These are phyloP conservation scores for Nitzschia palea DNA, from an alignment of 108 stramenopile species.

Conservation along the genomic window DNA sequence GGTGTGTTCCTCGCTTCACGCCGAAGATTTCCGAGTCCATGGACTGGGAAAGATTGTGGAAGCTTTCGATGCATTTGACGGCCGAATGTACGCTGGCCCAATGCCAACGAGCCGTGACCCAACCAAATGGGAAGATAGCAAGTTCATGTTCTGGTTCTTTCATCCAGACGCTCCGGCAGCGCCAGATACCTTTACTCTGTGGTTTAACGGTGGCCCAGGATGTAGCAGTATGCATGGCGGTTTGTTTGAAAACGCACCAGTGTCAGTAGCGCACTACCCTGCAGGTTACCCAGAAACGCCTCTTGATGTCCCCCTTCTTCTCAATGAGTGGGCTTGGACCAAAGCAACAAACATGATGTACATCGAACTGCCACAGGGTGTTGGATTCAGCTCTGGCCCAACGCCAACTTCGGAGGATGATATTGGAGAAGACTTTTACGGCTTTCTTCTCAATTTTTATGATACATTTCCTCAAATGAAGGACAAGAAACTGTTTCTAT, in stretches of 20 bases:
- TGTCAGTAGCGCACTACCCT: slow-evolving; percentile 24
- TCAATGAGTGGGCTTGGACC: slow-evolving; percentile 43
- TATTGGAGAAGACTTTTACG: slow-evolving; percentile 39
- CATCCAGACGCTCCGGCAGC: slow-evolving; percentile 13
- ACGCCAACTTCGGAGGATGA: slow-evolving; percentile 48
- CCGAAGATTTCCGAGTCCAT: slow-evolving; percentile 35
- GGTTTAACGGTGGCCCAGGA: slow-evolving; percentile 54
- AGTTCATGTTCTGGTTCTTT: slow-evolving; percentile 49
- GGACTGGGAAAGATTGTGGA: slow-evolving; percentile 42
- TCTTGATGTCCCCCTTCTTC: slow-evolving; percentile 7
- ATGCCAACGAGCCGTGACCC: slow-evolving; percentile 32
- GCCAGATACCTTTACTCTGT: slow-evolving; percentile 23
- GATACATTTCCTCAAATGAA: slow-evolving; percentile 25
- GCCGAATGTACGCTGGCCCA: slow-evolving; percentile 49
- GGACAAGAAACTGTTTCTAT: slow-evolving; percentile 62
- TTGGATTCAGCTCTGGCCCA: slow-evolving; percentile 68
- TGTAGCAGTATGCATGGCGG: slow-evolving; percentile 52
- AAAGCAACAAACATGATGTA: slow-evolving; percentile 67
- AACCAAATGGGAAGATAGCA: background rate
- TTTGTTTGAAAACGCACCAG: slow-evolving; percentile 48
- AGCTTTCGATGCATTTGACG: slow-evolving; percentile 40
- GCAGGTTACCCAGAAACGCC: slow-evolving; percentile 30
- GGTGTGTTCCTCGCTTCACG: background rate
- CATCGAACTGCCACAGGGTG: slow-evolving; percentile 77
- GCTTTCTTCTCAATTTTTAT: slow-evolving; percentile 52